phyloP scores from a whole-genome alignment of 2,329 filamentous ascomycete genomes.

The Xylariaceae sp. region DNA sequence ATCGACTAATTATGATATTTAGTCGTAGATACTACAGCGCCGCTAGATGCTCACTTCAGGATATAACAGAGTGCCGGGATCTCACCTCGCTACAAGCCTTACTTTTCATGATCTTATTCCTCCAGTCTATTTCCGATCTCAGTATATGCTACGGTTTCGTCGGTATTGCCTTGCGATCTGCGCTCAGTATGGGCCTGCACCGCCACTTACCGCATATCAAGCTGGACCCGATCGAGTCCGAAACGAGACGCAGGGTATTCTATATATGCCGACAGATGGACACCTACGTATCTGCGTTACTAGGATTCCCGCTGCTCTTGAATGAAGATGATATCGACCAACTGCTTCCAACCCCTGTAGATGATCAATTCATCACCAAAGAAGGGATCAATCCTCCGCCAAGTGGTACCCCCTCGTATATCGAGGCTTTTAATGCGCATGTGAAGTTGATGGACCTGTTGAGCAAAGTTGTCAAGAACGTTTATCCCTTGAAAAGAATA shows the following conservation, averaged over 20 bases:
- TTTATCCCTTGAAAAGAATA: slow-evolving; percentile 58
- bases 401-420: slow-evolving; percentile 51
- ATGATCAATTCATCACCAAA: slow-evolving; percentile 61
- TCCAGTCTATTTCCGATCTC: slow-evolving; percentile 73
- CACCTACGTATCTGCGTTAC: slow-evolving; percentile 61
- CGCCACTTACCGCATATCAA: slow-evolving; percentile 61
- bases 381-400: slow-evolving; percentile 52
- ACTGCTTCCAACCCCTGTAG: slow-evolving; percentile 56
- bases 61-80: slow-evolving; percentile 65
- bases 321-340: slow-evolving; percentile 63
- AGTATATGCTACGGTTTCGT: slow-evolving; percentile 77
- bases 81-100: slow-evolving; percentile 68
- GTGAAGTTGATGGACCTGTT: slow-evolving; percentile 59
- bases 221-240: slow-evolving; percentile 57
- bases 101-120: slow-evolving; percentile 73
- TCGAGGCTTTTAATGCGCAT: slow-evolving; percentile 62
- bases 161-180: slow-evolving; percentile 68
- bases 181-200: slow-evolving; percentile 73
- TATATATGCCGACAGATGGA: slow-evolving; percentile 66
- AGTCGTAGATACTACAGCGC: slow-evolving; percentile 71
- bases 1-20: slow-evolving; percentile 22
- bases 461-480: slow-evolving; percentile 57
- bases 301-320: slow-evolving; percentile 61
- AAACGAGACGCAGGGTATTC: slow-evolving; percentile 59
- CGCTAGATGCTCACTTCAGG: slow-evolving; percentile 59